Conservation (phyloP, 2,329 filamentous ascomycete species). For the Ophiostoma fasciatum region DNA sequence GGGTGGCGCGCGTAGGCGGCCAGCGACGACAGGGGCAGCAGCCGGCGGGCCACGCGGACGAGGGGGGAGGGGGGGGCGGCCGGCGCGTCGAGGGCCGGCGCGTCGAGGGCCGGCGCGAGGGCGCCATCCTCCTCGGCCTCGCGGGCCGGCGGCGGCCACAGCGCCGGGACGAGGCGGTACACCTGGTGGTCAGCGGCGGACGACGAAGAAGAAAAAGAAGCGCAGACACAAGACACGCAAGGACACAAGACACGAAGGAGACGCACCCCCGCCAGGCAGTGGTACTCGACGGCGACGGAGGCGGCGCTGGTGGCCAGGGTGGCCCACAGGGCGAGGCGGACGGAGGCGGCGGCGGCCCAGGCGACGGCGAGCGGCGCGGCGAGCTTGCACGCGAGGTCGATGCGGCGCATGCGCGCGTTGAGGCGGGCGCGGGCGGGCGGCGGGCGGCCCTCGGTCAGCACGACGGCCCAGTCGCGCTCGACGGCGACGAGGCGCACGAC, state of each 20-base stretch:
- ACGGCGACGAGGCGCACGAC: conserved; percentile 53
- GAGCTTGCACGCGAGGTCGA: conserved; percentile 44
- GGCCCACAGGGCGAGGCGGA: conserved; percentile 27
- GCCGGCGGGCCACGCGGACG: conserved; percentile 7
- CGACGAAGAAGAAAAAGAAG: neutral
- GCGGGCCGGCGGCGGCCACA: conserved; percentile 4
- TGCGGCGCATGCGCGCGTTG: conserved; percentile 41
- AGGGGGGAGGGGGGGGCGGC: too few relatives aligned
- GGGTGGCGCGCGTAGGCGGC: conserved; percentile 35
- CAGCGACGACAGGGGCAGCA: conserved; percentile 16
- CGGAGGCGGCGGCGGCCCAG: conserved; percentile 30
- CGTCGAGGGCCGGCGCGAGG: too few relatives aligned
- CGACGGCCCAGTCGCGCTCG: conserved; percentile 55
- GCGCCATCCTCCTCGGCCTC: too few relatives aligned
- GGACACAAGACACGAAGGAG: too few relatives aligned
- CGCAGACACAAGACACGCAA: too few relatives aligned
- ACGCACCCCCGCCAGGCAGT: conserved; percentile 29
- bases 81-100: too few relatives aligned
- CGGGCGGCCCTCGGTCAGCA: conserved; percentile 28
- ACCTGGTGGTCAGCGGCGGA: conserved; percentile 10
- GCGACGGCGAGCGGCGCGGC: conserved; percentile 36
- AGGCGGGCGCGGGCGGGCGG: too few relatives aligned
- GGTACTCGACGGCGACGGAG: conserved; percentile 29
- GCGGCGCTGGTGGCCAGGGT: conserved; percentile 31
- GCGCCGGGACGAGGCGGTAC: conserved; percentile 13